These are phyloP conservation scores for Trichoderma koningiopsis DNA, from an alignment of 2,329 filamentous ascomycete species.

Conservation along the genomic window DNA sequence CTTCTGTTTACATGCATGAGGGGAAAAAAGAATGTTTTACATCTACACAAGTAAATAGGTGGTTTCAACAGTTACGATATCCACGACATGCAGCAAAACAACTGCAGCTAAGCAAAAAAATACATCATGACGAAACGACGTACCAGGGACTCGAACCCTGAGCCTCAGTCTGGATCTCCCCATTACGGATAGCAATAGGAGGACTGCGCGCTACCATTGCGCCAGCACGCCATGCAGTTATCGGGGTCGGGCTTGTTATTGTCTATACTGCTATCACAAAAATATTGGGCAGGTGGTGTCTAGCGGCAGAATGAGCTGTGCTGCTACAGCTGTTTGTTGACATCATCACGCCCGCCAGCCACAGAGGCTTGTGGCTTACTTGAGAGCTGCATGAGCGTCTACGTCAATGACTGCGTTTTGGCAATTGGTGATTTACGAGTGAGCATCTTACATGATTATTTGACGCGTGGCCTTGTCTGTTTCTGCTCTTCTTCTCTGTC, in stretches of 20 bases:
- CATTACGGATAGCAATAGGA: constrained; percentile 24
- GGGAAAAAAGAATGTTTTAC: no score
- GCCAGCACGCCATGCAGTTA: constrained; percentile 27
- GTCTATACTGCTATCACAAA: background rate
- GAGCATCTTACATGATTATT: background rate
- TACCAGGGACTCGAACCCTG: constrained; percentile 28
- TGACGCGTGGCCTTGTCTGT: background rate
- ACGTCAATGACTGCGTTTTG: background rate
- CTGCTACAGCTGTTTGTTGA: constrained; percentile 2
- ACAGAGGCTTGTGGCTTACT: background rate
- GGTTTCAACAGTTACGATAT: no score
- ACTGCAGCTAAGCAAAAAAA: background rate
- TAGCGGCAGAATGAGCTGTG: background rate
- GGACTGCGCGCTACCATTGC: constrained; percentile 29
- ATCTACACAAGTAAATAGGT: background rate
- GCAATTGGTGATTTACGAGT: background rate
- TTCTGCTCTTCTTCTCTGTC: background rate
- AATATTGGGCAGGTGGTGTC: constrained; percentile 4
- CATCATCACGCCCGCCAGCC: constrained; percentile 4
- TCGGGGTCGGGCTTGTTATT: background rate
- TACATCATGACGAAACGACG: constrained; percentile 11
- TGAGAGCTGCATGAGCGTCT: background rate
- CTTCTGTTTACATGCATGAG: background rate
- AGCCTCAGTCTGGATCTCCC: constrained; percentile 26
- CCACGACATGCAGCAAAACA: background rate